These are phyloP conservation scores for Panaeolus cyanescens DNA, from an alignment of 768 basidiomycete genomes.

Conservation along the genomic window DNA sequence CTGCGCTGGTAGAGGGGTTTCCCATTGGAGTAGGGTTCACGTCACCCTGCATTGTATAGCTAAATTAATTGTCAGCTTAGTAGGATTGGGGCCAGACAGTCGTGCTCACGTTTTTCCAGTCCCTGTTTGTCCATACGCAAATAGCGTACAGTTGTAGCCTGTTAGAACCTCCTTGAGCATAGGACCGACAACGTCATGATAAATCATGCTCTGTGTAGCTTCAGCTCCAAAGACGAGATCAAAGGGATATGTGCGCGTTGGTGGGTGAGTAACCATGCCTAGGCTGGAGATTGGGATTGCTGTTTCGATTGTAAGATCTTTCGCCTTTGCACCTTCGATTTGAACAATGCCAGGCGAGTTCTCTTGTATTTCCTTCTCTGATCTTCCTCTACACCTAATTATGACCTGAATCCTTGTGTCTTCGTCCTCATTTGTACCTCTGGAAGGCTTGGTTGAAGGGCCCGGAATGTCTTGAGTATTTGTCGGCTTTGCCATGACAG, in stretches of 20 bases:
- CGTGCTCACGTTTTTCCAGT: constrained; percentile 96
- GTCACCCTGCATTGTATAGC: constrained; percentile 98
- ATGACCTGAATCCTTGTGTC: constrained; percentile 92
- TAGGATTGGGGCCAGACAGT: not conserved
- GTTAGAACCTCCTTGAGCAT: constrained; percentile 92
- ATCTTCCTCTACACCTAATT: constrained; percentile 85
- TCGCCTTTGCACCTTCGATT: constrained; percentile 73
- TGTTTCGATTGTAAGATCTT: constrained; percentile 81
- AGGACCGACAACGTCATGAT: constrained; percentile 89
- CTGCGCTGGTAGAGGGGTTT: constrained; percentile 86
- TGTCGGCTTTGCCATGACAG: constrained; percentile 45
- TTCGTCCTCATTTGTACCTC: constrained; percentile 28
- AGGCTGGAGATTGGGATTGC: constrained; percentile 67
- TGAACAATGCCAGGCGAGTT: constrained; percentile 87
- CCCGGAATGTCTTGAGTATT: constrained; percentile 14
- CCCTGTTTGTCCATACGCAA: constrained; percentile 98
- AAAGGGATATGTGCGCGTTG: constrained; percentile 87
- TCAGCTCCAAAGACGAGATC: constrained; percentile 97
- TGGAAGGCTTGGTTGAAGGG: not conserved
- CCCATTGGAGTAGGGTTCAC: constrained; percentile 80
- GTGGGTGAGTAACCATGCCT: constrained; percentile 74
- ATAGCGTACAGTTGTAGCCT: constrained; percentile 97
- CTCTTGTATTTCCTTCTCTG: constrained; percentile 81
- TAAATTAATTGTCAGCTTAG: constrained; percentile 22
- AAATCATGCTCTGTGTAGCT: constrained; percentile 93